These are phyloP conservation scores for Calonectria fujianensis DNA, from an alignment of 2,329 filamentous ascomycete species.

Conservation along the genomic window DNA sequence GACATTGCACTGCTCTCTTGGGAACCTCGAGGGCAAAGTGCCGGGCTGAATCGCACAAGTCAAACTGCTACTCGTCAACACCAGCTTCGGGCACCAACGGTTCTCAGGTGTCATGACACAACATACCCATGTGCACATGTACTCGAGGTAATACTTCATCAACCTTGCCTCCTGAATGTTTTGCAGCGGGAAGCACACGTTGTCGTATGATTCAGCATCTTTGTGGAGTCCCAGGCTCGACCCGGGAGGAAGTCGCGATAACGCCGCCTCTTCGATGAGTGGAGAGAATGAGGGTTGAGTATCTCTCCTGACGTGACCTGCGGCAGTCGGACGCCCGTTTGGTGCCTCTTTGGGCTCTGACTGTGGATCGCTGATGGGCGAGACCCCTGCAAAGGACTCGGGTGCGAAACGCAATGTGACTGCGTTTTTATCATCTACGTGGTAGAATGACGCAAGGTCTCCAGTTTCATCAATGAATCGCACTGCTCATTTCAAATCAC, in stretches of 20 bases:
- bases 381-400: slow-evolving; percentile 3
- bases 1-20: slow-evolving; percentile 69
- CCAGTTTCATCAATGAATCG: slow-evolving; percentile 45
- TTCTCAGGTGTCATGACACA: slow-evolving; percentile 29
- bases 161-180: slow-evolving; percentile 50
- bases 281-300: slow-evolving; percentile 6
- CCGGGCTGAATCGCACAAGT: slow-evolving; percentile 62
- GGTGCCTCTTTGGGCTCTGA: neutral
- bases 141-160: slow-evolving; percentile 56
- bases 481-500: slow-evolving; percentile 32
- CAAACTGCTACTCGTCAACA: slow-evolving; percentile 59
- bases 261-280: neutral
- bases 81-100: neutral
- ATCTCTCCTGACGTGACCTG: slow-evolving; percentile 30
- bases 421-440: slow-evolving; percentile 24
- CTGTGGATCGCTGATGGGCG: slow-evolving; percentile 11
- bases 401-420: neutral
- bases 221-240: slow-evolving; percentile 40
- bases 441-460: slow-evolving; percentile 44
- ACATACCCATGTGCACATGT: slow-evolving; percentile 56
- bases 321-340: neutral
- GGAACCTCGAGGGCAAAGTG: slow-evolving; percentile 75
- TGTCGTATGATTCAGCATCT: slow-evolving; percentile 27
- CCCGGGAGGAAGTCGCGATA: slow-evolving; percentile 35
- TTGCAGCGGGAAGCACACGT: slow-evolving; percentile 46